Conservation (phyloP, 768 basidiomycete genomes). For the Kwoniella sp. region DNA sequence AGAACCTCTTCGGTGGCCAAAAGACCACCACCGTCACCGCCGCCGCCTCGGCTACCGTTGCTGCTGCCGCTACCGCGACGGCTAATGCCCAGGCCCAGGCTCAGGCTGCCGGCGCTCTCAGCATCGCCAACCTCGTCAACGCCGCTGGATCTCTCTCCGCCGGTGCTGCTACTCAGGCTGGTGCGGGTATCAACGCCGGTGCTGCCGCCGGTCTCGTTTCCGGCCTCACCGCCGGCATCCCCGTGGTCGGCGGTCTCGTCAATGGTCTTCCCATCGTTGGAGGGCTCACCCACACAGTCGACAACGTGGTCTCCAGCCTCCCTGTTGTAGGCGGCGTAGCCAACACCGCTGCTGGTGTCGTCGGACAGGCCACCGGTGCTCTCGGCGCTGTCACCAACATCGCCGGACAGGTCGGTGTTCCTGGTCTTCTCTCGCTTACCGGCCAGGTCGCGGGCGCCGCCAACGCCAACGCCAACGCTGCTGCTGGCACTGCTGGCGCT, state of each 20-base stretch:
- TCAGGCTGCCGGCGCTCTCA: constrained; percentile 20
- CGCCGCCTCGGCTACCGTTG: constrained; percentile 1
- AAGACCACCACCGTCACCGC: not conserved
- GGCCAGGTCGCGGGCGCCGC: constrained; percentile 13
- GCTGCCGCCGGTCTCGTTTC: constrained; percentile 9
- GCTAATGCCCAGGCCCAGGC: constrained; percentile 12
- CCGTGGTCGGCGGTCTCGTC: constrained; percentile 15
- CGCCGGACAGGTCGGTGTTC: constrained; percentile 6
- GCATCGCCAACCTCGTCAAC: constrained; percentile 21
- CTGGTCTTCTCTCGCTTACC: constrained; percentile 14
- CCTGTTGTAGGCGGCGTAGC: constrained; percentile 19
- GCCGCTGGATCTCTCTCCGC: constrained; percentile 20
- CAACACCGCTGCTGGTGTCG: constrained; percentile 6
- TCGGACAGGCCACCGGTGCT: constrained; percentile 13
- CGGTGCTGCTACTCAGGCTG: constrained; percentile 11
- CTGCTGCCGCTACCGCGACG: constrained; percentile 7
- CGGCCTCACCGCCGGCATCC: constrained; percentile 10
- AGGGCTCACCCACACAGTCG: constrained; percentile 18
- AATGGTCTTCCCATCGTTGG: constrained; percentile 20
- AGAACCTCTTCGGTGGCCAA: constrained; percentile 18
- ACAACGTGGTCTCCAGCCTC: constrained; percentile 3
- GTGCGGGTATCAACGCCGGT: constrained; percentile 2
- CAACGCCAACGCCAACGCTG: constrained; percentile 13
- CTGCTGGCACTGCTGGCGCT: not conserved
- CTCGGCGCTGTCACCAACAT: constrained; percentile 15